Conservation (phyloP, 305 asterid genomes). For the Fraxinus nigra region DNA sequence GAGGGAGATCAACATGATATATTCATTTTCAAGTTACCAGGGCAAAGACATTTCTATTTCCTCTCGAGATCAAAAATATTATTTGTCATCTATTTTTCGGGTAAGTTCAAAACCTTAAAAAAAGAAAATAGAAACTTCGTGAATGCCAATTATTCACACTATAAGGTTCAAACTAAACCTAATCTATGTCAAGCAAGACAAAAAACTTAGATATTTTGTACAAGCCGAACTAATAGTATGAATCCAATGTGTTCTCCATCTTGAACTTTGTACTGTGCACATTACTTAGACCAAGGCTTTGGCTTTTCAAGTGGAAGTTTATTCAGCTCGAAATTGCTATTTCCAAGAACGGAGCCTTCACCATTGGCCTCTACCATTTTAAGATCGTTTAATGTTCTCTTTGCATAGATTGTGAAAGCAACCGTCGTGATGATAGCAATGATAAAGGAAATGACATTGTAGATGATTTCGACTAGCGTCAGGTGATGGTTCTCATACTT, state of each 20-base stretch:
- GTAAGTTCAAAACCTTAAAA: not conserved
- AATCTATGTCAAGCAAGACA: conserved; percentile 21
- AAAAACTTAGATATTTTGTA: conserved; percentile 15
- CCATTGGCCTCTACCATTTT: conserved; percentile 34
- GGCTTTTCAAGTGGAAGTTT: conserved; percentile 37
- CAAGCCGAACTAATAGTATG: not conserved
- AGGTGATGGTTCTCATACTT: conserved; percentile 54
- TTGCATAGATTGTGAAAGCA: conserved; percentile 62
- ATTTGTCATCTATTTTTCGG: not conserved
- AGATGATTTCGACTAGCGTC: conserved; percentile 56
- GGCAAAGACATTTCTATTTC: not conserved
- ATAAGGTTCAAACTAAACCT: conserved; percentile 5
- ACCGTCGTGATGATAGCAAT: conserved; percentile 50
- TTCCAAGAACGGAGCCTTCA: conserved; percentile 18
- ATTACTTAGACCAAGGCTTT: conserved; percentile 9
- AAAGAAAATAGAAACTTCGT: not conserved
- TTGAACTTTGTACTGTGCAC: not conserved
- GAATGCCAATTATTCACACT: conserved; percentile 33
- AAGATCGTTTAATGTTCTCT: conserved; percentile 51
- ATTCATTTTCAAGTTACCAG: not conserved
- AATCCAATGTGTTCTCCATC: not conserved
- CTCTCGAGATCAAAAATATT: not conserved
- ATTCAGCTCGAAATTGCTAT: conserved; percentile 34
- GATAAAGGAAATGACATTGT: conserved; percentile 55
- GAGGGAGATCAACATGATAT: not conserved